Evolutionary conservation across 345 rosid species (phyloP).

Genomic region (Eucalyptus regnans): DNA sequence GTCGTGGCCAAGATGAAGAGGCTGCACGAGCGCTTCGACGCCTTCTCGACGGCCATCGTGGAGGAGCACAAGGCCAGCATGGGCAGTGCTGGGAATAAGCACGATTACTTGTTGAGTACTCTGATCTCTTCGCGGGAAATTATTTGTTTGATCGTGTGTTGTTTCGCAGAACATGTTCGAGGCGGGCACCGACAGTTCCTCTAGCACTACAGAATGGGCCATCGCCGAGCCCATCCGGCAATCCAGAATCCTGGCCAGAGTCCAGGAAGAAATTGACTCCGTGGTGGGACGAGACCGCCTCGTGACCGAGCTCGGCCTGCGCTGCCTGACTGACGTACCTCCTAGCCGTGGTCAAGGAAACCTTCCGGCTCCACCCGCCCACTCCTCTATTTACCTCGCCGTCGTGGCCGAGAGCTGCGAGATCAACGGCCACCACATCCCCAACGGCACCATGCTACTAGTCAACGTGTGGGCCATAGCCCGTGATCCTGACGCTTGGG

Average conservation of each 20-base stretch:
- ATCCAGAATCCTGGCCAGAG: conserved; percentile 30
- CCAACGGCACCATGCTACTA: conserved; percentile 40
- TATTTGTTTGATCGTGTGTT: background rate
- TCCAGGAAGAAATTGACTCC: conserved; percentile 45
- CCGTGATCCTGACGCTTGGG: conserved; percentile 59
- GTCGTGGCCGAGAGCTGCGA: conserved; percentile 43
- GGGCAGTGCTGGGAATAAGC: background rate
- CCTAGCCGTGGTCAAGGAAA: conserved; percentile 67
- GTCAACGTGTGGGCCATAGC: conserved; percentile 78
- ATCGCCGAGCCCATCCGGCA: conserved; percentile 69
- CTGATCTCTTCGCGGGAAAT: background rate
- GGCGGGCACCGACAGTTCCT: conserved; percentile 82
- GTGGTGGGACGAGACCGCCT: conserved; percentile 39
- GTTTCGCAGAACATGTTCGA: conserved; percentile 46
- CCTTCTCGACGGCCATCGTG: background rate
- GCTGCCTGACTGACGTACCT: conserved; percentile 42
- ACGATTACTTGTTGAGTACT: background rate
- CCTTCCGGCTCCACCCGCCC: conserved; percentile 69
- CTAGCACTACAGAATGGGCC: conserved; percentile 89
- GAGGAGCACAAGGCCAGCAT: background rate
- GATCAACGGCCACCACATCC: conserved; percentile 63
- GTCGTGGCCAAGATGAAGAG: background rate
- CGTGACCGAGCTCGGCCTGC: conserved; percentile 33
- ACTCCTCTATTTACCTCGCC: conserved; percentile 68
- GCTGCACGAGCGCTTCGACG: background rate